Evolutionary conservation across 2,329 filamentous ascomycete species (phyloP).

Genomic region (Paecilomyces niveus): DNA sequence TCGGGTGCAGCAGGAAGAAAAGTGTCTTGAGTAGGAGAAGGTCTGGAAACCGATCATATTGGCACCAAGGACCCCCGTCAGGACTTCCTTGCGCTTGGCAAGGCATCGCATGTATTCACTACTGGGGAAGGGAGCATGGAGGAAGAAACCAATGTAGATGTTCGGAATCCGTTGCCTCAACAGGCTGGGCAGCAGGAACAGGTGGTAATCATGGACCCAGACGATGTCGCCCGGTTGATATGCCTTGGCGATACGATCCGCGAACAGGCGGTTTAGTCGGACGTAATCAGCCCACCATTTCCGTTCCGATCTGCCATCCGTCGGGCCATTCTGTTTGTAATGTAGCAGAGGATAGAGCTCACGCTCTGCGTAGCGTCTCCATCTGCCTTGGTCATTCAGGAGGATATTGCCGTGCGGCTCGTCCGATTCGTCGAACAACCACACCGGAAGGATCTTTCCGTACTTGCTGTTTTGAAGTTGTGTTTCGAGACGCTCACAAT

Average conservation of each 20-base stretch:
- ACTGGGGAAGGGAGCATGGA: slow-evolving; percentile 91
- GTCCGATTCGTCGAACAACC: slow-evolving; percentile 74
- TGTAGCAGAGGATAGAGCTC: slow-evolving; percentile 90
- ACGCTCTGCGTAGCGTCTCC: slow-evolving; percentile 85
- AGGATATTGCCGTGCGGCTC: slow-evolving; percentile 60
- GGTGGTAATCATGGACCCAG: slow-evolving; percentile 89
- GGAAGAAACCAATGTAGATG: slow-evolving; percentile 90
- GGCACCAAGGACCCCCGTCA: slow-evolving; percentile 81
- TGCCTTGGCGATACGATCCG: slow-evolving; percentile 75
- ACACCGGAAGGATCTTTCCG: slow-evolving; percentile 78
- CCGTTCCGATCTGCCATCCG: slow-evolving; percentile 73
- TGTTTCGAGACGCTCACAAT: slow-evolving; percentile 66
- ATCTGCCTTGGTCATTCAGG: slow-evolving; percentile 75
- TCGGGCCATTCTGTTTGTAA: slow-evolving; percentile 90
- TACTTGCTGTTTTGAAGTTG: slow-evolving; percentile 66
- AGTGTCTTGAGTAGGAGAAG: slow-evolving; percentile 90
- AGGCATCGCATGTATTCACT: slow-evolving; percentile 91
- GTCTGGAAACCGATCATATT: slow-evolving; percentile 96
- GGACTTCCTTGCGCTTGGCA: slow-evolving; percentile 77
- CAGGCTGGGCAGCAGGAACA: slow-evolving; percentile 82
- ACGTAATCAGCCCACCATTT: slow-evolving; percentile 89
- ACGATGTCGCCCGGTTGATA: slow-evolving; percentile 93
- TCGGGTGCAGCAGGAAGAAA: slow-evolving; percentile 86
- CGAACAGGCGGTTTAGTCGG: slow-evolving; percentile 86
- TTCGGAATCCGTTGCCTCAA: slow-evolving; percentile 78